Evolutionary conservation across 192 early-diverging fungal species (phyloP).

Genomic region (Jimgerdemannia flammicorona): DNA sequence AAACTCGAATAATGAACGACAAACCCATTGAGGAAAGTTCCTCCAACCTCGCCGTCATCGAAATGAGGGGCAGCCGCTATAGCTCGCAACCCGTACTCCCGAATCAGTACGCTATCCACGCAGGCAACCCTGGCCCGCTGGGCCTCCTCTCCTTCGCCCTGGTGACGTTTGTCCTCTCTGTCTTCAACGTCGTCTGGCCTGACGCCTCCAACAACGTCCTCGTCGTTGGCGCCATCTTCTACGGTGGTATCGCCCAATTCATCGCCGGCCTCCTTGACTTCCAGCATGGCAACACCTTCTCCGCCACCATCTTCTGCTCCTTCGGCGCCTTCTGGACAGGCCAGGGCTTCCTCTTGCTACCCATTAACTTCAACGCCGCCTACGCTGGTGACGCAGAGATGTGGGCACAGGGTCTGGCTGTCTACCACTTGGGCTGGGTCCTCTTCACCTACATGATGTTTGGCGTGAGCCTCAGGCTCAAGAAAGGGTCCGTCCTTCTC

Average conservation of each 20-base stretch:
- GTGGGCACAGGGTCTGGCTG: constrained; percentile 1
- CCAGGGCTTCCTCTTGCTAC: constrained; percentile 21
- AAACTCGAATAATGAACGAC: no score
- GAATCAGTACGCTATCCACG: no score
- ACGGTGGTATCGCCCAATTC: constrained; percentile 20
- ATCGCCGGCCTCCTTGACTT: constrained; percentile 20
- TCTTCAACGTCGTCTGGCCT: constrained; percentile 14
- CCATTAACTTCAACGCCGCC: constrained; percentile 2
- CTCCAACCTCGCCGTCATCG: no score
- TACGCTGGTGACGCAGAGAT: constrained; percentile 2
- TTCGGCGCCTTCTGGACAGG: constrained; percentile 31
- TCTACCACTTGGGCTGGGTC: constrained; percentile 22
- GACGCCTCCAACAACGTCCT: constrained; percentile 3
- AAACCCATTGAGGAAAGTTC: no score
- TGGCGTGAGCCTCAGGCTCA: constrained; percentile 11
- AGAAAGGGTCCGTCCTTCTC: constrained; percentile 11
- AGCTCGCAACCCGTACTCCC: no score
- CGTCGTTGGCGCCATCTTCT: constrained; percentile 19
- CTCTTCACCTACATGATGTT: constrained; percentile 8
- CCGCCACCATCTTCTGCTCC: constrained; percentile 21
- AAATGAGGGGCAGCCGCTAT: no score
- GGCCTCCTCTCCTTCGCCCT: constrained; percentile 18
- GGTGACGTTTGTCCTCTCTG: constrained; percentile 17
- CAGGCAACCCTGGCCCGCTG: neutral
- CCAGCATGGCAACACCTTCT: constrained; percentile 16